These are phyloP conservation scores for Guadua angustifolia DNA, from an alignment of 176 grass and related monocot genomes.

Conservation along the genomic window DNA sequence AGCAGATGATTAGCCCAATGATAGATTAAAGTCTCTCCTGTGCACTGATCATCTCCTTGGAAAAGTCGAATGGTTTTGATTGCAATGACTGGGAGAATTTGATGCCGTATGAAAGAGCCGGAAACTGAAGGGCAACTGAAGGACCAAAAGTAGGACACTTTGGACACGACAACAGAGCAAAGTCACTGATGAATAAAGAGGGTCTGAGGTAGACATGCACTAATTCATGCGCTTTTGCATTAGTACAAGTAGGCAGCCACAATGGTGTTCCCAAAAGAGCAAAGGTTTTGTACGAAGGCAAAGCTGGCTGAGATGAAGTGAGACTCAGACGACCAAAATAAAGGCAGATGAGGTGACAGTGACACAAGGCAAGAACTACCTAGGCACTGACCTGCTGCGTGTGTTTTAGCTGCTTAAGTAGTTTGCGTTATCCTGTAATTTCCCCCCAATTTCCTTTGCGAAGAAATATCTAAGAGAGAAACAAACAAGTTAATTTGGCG, in stretches of 20 bases:
- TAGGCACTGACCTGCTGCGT: constrained; percentile 22
- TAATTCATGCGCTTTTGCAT: constrained; percentile 24
- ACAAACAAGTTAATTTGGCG: constrained; percentile 28
- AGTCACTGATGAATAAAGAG: constrained; percentile 50
- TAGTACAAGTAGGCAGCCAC: constrained; percentile 19
- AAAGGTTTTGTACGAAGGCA: constrained; percentile 39
- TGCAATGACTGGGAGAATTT: constrained; percentile 43
- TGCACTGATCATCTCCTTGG: constrained; percentile 1
- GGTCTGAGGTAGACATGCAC: constrained; percentile 1
- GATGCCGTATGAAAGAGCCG: constrained; percentile 41
- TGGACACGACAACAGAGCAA: constrained; percentile 33
- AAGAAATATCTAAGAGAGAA: constrained; percentile 44
- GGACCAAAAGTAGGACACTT: constrained; percentile 41
- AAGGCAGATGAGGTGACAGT: constrained; percentile 29
- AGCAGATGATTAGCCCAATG: constrained; percentile 57
- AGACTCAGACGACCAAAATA: constrained; percentile 36
- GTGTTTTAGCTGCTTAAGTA: constrained; percentile 28
- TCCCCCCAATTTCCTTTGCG: constrained; percentile 38
- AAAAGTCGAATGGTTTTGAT: constrained; percentile 38
- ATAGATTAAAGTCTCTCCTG: background rate
- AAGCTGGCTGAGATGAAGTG: constrained; percentile 34
- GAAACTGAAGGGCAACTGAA: constrained; percentile 36
- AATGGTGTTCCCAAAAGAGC: constrained; percentile 31
- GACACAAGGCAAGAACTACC: constrained; percentile 38
- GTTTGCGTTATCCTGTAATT: constrained; percentile 61